Percentiles rank a stretch among this genome's conserved stretches.
These are phyloP conservation scores for Earliella scabrosa DNA, from an alignment of 1,284 basidiomycete genomes.

Conservation along the genomic window DNA sequence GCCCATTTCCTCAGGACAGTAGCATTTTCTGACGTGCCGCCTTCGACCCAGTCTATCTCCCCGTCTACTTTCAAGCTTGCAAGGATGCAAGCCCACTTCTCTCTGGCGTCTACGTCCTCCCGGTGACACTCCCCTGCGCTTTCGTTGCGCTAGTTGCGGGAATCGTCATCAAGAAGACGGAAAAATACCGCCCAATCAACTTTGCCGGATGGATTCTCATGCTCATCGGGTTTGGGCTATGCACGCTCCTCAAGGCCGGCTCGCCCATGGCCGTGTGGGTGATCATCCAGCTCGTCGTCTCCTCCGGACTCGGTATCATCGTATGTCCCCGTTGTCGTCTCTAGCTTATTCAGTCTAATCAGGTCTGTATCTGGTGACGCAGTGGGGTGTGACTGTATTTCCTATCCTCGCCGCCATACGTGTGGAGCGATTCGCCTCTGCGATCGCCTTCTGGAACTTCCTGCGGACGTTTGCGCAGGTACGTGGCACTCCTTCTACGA, in stretches of 20 bases:
- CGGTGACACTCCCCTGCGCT: constrained; percentile 4
- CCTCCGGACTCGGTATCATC: constrained; percentile 14
- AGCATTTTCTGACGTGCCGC: not conserved
- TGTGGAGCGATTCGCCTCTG: constrained; percentile 9
- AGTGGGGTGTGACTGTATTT: constrained; percentile 19
- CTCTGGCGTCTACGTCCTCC: constrained; percentile 9
- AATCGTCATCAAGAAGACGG: constrained; percentile 8
- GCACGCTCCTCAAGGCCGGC: constrained; percentile 14
- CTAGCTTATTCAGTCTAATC: not conserved
- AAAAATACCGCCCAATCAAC: constrained; percentile 19
- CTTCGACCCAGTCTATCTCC: constrained; percentile 13
- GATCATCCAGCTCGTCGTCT: constrained; percentile 13
- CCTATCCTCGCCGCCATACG: constrained; percentile 19
- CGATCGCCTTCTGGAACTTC: constrained; percentile 20
- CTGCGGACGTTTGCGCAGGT: constrained; percentile 15
- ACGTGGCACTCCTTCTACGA: not conserved
- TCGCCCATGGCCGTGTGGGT: constrained; percentile 7
- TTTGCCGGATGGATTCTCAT: constrained; percentile 17
- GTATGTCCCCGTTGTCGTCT: not conserved
- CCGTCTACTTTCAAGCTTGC: constrained; percentile 21
- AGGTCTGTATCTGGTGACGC: not conserved
- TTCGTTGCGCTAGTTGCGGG: constrained; percentile 14
- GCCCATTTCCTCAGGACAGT: too few relatives aligned
- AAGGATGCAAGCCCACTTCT: constrained; percentile 3
- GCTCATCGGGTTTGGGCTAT: constrained; percentile 20